A percentile compares a stretch with the other conserved stretches of the same genome.
Evolutionary conservation across 2,329 filamentous ascomycete genomes (phyloP).

Genomic region (Paracorniculantispora psalliotae): DNA sequence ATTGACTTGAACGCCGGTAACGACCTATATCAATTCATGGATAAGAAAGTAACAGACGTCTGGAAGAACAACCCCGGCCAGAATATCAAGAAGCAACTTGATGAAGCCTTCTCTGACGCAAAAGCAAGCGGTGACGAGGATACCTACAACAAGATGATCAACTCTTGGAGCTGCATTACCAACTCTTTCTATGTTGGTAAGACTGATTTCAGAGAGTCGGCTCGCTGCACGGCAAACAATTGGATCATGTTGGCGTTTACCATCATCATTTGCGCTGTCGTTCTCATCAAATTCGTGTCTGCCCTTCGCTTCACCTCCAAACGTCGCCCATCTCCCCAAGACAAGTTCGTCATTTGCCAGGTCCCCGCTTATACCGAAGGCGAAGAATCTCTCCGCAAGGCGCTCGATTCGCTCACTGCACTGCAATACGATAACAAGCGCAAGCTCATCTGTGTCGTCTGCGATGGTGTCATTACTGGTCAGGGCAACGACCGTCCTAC

Average conservation of each 20-base stretch:
- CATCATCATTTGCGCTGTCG: conserved; percentile 74
- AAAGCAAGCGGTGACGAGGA: conserved; percentile 47
- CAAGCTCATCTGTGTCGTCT: conserved; percentile 93
- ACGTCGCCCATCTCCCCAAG: conserved; percentile 80
- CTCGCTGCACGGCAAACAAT: conserved; percentile 82
- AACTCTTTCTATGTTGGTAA: conserved; percentile 79
- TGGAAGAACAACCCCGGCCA: conserved; percentile 72
- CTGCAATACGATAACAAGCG: conserved; percentile 97
- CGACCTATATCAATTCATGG: conserved; percentile 64
- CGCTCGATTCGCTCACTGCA: conserved; percentile 88
- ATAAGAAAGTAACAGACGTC: conserved; percentile 59
- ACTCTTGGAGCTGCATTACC: conserved; percentile 75
- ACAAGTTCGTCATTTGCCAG: conserved; percentile 98
- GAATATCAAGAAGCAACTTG: conserved; percentile 67
- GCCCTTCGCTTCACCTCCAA: conserved; percentile 93
- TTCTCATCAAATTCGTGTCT: conserved; percentile 83
- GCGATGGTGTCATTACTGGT: conserved; percentile 95
- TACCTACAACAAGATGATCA: conserved; percentile 45
- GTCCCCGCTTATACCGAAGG: conserved; percentile 97
- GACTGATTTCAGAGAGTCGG: conserved; percentile 73
- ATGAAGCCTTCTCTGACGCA: conserved; percentile 44
- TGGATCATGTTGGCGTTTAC: conserved; percentile 85
- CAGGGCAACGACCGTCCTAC: conserved; percentile 94
- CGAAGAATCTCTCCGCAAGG: conserved; percentile 89
- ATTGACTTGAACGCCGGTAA: conserved; percentile 52